Conservation (phyloP, 305 asterid genomes). For the Solanum hybrid region DNA sequence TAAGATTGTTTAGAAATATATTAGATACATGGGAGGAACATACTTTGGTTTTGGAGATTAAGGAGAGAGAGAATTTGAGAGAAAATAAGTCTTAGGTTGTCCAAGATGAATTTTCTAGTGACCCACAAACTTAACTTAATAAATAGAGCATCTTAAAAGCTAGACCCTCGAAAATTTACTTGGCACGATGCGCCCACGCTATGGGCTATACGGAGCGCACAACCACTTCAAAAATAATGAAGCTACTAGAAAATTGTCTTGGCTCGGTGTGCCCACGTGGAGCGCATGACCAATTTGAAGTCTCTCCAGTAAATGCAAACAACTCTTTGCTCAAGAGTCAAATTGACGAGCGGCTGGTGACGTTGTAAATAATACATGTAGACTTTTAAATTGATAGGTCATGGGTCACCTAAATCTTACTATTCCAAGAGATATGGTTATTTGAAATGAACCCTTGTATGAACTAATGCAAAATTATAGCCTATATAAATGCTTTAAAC, state of each 20-base stretch:
- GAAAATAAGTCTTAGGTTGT: background rate
- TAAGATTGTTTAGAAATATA: background rate
- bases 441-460: background rate
- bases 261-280: background rate
- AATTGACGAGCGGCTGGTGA: background rate
- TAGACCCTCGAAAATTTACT: background rate
- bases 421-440: background rate
- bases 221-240: background rate
- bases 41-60: background rate
- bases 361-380: background rate
- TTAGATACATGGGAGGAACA: background rate
- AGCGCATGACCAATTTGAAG: background rate
- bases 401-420: background rate
- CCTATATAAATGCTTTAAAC: background rate
- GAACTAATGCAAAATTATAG: background rate
- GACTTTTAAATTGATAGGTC: background rate
- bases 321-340: background rate
- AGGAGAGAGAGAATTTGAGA: background rate
- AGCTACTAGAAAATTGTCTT: background rate
- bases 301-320: background rate
- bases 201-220: background rate
- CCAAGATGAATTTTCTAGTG: background rate
- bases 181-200: background rate
- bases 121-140: background rate
- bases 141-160: background rate